phyloP scores from a whole-genome alignment of 106 monocot genomes.

The Alisma plantagoaquatica region DNA sequence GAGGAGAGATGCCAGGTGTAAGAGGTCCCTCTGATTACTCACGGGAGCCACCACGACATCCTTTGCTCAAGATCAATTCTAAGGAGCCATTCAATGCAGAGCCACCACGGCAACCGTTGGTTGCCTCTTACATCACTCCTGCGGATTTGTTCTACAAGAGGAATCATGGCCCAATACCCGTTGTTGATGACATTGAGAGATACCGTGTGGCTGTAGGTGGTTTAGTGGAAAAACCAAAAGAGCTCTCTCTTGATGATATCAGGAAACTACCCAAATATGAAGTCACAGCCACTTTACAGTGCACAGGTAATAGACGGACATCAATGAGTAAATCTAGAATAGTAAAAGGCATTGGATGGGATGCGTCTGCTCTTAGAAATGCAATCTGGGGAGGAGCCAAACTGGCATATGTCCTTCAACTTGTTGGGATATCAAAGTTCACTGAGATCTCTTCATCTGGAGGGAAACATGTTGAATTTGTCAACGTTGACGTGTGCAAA shows the following conservation, averaged over 20 bases:
- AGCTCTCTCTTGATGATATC: constrained; percentile 61
- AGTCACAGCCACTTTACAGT: constrained; percentile 84
- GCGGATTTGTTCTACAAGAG: constrained; percentile 90
- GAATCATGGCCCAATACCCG: constrained; percentile 89
- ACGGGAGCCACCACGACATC: no score
- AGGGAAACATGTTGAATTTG: no score
- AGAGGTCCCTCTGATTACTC: no score
- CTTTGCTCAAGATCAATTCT: no score
- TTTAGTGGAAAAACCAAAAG: constrained; percentile 43
- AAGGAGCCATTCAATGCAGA: constrained; percentile 95
- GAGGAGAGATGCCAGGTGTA: no score
- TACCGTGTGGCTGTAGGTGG: constrained; percentile 50
- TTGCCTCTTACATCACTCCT: constrained; percentile 64
- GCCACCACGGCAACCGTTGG: constrained; percentile 44
- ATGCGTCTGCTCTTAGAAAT: no score
- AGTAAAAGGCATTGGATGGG: constrained; percentile 82
- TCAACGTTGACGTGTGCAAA: no score
- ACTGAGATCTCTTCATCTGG: no score
- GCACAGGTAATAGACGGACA: constrained; percentile 88
- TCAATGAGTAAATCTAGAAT: constrained; percentile 71
- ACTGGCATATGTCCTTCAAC: no score
- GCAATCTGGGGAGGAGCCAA: no score
- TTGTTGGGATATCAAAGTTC: no score
- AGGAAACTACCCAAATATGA: constrained; percentile 77
- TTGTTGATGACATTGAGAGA: constrained; percentile 61